Base-by-base conservation (phyloP, 2,329 filamentous ascomycete species). In the Zasmidium cellare region DNA sequence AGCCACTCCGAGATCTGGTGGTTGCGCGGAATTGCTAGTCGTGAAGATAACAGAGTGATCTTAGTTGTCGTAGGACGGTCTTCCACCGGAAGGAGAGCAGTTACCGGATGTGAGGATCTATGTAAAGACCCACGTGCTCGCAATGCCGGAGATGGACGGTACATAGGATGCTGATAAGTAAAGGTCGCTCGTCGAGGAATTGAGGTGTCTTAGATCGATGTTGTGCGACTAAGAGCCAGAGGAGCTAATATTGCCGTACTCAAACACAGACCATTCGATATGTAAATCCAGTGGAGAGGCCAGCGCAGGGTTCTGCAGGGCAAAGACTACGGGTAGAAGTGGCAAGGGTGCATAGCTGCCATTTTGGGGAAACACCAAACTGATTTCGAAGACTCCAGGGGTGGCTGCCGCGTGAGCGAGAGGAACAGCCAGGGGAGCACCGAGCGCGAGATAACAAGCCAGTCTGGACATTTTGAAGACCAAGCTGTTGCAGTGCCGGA, bases 321-420 rank as follows among this genome's bases (percentile, higher is more conserved):
- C 53, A 24, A 55, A 55, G 18, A 55, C 45, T 9, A 55, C 46
- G 9, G 53, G 53, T 24, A 55, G 2, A 18, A 49, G 45, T 16
- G 45, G 24, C 45, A 50, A 23, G 7, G 53, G 45, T 7, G 24
- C 24, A 19, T 49, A 55, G 31, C 24, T 55, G 5, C 22, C 53
- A 44, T 55, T 55, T 7, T 25, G 45, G 19, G 53, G 53, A 20
- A 55, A 55, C 16, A 55, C n/a, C 45, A 55, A 46, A 25, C 50
- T 46, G 41, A 55, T 14, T 44, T 55, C 53, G 23, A 55, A 12
- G 25, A 46, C 38, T 1, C 38, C 51, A 25, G 46, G 16, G 16
- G 6, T 41, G 7, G 7, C 35, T 9, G 35, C 35, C 16, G 35
- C 35, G 16, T 41, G 7, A 41, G n/a, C 35, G n/a, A 41, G 35